Percentiles rank a stretch among this genome's conserved stretches.
phyloP scores from a whole-genome alignment of 2,329 filamentous ascomycete species.

The Arthrinium phaeospermum region DNA sequence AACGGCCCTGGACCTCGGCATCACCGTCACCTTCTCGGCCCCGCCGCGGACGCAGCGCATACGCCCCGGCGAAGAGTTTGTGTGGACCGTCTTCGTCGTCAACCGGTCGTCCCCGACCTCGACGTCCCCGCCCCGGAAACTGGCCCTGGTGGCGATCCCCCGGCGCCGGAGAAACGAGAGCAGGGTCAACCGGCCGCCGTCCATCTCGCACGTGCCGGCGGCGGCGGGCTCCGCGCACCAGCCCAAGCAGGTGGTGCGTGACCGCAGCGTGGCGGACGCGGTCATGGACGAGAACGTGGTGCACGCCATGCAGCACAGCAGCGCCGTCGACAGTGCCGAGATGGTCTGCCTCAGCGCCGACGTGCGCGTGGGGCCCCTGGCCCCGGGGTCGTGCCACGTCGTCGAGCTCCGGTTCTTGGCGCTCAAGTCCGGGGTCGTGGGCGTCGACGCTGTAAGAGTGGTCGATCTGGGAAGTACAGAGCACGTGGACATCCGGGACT shows the following conservation, averaged over 20 bases:
- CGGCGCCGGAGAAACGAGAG: slow-evolving; percentile 65
- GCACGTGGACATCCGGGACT: slow-evolving; percentile 76
- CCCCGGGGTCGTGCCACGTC: slow-evolving; percentile 75
- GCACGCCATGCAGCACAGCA: slow-evolving; percentile 72
- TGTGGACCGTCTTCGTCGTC: slow-evolving; percentile 76
- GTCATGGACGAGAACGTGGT: slow-evolving; percentile 75
- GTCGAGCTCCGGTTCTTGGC: slow-evolving; percentile 76
- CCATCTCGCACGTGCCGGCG: slow-evolving; percentile 51
- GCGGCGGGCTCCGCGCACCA: slow-evolving; percentile 25
- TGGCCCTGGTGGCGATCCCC: slow-evolving; percentile 72
- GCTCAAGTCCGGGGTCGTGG: slow-evolving; percentile 68
- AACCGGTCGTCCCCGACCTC: slow-evolving; percentile 62
- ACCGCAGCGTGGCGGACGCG: slow-evolving; percentile 62
- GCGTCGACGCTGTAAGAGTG: slow-evolving; percentile 74
- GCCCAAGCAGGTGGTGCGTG: slow-evolving; percentile 26
- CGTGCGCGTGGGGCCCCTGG: slow-evolving; percentile 73
- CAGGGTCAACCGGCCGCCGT: slow-evolving; percentile 58
- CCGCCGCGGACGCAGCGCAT: slow-evolving; percentile 56
- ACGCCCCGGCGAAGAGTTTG: slow-evolving; percentile 69
- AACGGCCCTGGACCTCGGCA: slow-evolving; percentile 64
- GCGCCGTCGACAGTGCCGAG: slow-evolving; percentile 67
- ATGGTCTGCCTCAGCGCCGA: slow-evolving; percentile 79
- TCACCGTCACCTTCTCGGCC: slow-evolving; percentile 76
- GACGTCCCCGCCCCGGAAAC: slow-evolving; percentile 59
- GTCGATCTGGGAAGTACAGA: slow-evolving; percentile 77